Evolutionary conservation across 139 green algal genomes (phyloP).

Genomic region (Chlorella sp.): DNA sequence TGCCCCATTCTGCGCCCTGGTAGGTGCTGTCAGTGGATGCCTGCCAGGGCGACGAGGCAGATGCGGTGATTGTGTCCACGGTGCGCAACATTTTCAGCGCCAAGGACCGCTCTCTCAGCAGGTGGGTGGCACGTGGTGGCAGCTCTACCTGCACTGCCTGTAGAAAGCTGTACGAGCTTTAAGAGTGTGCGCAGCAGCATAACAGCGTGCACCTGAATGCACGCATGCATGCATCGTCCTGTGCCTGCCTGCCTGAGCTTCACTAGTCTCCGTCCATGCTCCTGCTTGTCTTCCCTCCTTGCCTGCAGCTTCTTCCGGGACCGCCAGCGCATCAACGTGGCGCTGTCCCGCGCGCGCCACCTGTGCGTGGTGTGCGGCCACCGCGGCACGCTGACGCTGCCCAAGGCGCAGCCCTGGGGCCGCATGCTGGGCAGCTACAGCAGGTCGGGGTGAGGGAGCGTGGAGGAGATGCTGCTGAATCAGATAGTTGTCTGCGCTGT

Average conservation of each 20-base stretch:
- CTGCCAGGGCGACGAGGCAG: slow-evolving; percentile 7
- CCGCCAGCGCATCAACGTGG: slow-evolving; percentile 26
- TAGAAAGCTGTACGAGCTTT: too few species aligned
- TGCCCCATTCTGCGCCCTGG: too few species aligned
- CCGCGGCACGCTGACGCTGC: background rate
- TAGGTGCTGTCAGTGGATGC: slow-evolving; percentile 16
- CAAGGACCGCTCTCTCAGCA: background rate
- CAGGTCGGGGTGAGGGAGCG: background rate
- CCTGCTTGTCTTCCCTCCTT: too few species aligned
- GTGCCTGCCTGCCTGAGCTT: background rate
- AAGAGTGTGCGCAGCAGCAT: too few species aligned
- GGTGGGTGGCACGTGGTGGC: background rate
- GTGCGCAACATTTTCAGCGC: background rate
- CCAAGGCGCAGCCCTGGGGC: slow-evolving; percentile 16
- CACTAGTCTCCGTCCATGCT: background rate
- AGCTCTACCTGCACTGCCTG: background rate
- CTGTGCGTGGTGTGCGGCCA: background rate
- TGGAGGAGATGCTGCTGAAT: too few species aligned
- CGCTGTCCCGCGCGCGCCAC: slow-evolving; percentile 9
- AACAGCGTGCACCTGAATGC: background rate
- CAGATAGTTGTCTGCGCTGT: too few species aligned
- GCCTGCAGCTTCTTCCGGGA: slow-evolving; percentile 22
- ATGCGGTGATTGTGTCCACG: slow-evolving; percentile 5
- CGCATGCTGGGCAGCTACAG: background rate
- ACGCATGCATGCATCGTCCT: background rate